Conservation (phyloP, 768 basidiomycete genomes). For the Mycena sanguinolenta region DNA sequence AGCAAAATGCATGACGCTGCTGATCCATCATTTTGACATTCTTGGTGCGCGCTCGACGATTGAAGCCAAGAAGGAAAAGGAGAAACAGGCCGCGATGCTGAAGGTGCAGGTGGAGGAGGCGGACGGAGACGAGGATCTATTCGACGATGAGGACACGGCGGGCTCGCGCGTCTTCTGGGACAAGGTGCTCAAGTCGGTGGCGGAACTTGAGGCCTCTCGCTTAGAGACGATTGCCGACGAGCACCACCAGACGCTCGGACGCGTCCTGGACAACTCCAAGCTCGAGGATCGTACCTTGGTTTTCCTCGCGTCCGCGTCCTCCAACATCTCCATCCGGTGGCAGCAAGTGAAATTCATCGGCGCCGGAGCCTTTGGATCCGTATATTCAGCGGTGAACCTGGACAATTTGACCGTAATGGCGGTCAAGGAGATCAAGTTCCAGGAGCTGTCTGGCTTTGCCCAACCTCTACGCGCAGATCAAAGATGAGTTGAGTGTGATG, state of each 20-base stretch:
- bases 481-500: conserved; percentile 97
- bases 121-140: conserved; percentile 66
- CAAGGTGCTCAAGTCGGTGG: conserved; percentile 68
- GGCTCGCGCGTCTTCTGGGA: conserved; percentile 86
- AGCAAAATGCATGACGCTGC: conserved; percentile 95
- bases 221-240: conserved; percentile 68
- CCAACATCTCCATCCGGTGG: conserved; percentile 97
- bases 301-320: conserved; percentile 95
- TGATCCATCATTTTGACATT: conserved; percentile 98
- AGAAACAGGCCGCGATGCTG: conserved; percentile 76
- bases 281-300: conserved; percentile 94
- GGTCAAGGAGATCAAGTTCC: conserved; percentile 98
- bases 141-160: conserved; percentile 59
- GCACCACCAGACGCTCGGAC: conserved; percentile 81
- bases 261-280: conserved; percentile 94
- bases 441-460: conserved; percentile 91
- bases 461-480: conserved; percentile 91
- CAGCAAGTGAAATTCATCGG: conserved; percentile 99
- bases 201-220: conserved; percentile 76
- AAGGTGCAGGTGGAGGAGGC: conserved; percentile 66
- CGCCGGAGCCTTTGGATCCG: conserved; percentile 98
- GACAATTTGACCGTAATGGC: conserved; percentile 98
- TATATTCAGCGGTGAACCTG: conserved; percentile 97
- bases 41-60: conserved; percentile 91
- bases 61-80: conserved; percentile 92